Conservation (phyloP, 495 filamentous ascomycete genomes). For the Trichodelitschia bisporula region DNA sequence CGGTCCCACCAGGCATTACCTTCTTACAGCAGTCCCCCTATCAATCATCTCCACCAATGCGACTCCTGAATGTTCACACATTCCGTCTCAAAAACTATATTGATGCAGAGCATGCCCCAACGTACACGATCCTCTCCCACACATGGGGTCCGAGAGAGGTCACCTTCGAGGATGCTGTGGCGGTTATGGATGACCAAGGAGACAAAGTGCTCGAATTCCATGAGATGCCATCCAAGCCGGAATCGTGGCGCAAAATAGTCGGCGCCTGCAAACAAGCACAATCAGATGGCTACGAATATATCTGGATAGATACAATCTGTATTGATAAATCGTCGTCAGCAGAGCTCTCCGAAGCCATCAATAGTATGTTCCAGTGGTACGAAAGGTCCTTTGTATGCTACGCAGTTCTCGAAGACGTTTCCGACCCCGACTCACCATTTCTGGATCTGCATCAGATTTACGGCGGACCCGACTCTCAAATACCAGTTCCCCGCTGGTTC, state of each 20-base stretch:
- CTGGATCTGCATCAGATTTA: too few relatives aligned
- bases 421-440: neutral
- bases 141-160: conserved; percentile 15
- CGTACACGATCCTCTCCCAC: conserved; percentile 9
- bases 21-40: too few relatives aligned
- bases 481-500: conserved; percentile 5
- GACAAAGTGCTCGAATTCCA: too few relatives aligned
- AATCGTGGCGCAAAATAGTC: conserved; percentile 8
- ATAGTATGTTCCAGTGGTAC: conserved; percentile 18
- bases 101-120: too few relatives aligned
- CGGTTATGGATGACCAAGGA: too few relatives aligned
- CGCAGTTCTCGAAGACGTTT: conserved; percentile 5
- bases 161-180: conserved; percentile 14
- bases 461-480: neutral
- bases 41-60: too few relatives aligned
- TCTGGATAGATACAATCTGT: conserved; percentile 22
- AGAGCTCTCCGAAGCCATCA: conserved; percentile 19
- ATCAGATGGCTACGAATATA: conserved; percentile 7
- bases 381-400: conserved; percentile 4
- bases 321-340: conserved; percentile 16
- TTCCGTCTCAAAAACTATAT: too few relatives aligned
- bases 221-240: neutral
- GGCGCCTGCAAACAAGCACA: conserved; percentile 7
- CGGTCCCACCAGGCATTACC: too few relatives aligned
- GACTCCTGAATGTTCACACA: too few relatives aligned